Percentiles rank a stretch among this genome's conserved stretches.
phyloP scores from a whole-genome alignment of 306 rosid genomes.

The Vigna angularis region DNA sequence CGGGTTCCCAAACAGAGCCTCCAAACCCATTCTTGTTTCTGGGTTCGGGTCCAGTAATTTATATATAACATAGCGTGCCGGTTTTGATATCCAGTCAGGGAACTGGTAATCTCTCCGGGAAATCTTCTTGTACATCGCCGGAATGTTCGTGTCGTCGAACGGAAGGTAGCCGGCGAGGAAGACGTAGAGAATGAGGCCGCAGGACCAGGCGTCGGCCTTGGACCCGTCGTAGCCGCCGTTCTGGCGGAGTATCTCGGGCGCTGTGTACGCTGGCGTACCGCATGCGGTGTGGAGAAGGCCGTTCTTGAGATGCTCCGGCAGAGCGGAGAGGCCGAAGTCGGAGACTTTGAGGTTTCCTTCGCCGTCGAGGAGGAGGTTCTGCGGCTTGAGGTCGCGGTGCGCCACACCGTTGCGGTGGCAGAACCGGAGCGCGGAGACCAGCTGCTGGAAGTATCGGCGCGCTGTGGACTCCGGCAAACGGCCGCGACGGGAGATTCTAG shows the following conservation, averaged over 20 bases:
- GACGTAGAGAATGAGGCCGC: constrained; percentile 74
- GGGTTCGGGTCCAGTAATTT: constrained; percentile 81
- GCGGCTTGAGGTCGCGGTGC: constrained; percentile 90
- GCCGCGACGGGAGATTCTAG: constrained; percentile 54
- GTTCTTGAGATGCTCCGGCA: constrained; percentile 72
- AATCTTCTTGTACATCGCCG: constrained; percentile 64
- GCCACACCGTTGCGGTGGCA: constrained; percentile 83
- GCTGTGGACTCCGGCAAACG: constrained; percentile 55
- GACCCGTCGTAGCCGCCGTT: constrained; percentile 78
- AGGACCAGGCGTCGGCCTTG: constrained; percentile 88
- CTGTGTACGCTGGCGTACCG: constrained; percentile 88
- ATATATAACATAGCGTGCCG: constrained; percentile 58
- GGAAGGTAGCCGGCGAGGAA: constrained; percentile 74
- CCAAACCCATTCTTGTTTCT: constrained; percentile 57
- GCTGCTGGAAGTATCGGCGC: constrained; percentile 75
- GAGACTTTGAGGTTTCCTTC: constrained; percentile 74
- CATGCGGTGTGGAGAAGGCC: constrained; percentile 86
- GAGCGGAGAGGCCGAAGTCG: constrained; percentile 86
- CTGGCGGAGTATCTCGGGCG: constrained; percentile 74
- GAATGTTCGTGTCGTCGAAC: constrained; percentile 65
- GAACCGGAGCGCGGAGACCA: constrained; percentile 71
- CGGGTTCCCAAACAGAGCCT: constrained; percentile 48
- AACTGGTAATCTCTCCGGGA: constrained; percentile 58
- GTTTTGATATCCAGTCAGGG: constrained; percentile 61
- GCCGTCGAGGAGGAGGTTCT: constrained; percentile 75